Base-by-base conservation (phyloP, 768 basidiomycete species). In the Russula vinacea region DNA sequence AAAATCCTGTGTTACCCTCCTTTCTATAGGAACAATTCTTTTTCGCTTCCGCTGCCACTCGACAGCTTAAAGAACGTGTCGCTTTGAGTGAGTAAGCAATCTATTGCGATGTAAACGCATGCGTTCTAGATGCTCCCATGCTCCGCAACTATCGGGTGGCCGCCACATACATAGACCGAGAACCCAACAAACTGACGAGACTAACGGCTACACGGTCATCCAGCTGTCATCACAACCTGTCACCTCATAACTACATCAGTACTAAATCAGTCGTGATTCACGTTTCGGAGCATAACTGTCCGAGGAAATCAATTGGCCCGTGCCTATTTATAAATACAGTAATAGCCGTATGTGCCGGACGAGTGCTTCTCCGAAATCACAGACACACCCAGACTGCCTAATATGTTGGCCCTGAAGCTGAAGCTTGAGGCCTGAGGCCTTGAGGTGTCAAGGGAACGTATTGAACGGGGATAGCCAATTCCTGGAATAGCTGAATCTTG, bases 201-300 rank as follows among this genome's bases (percentile, higher is more conserved):
- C 32, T n/a, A 22, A 33, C 40, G 17, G 40, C 32, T 19, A 32
- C 5, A 10, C 56, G 11, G 32, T 9, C 19, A 19, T 19, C 19
- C 19, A n/a, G 9, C 32, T 53, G 19, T 47, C 45, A 22, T 47
- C 45, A 22, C 82, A 93, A 83, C 4, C 75, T 76, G n/a, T 85
- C 73, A 73, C 32, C 10, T 16, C 32, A 53, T 53, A 32, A 11
- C 45, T 24, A 13, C n/a, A 47, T 22, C 22, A 22, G 44, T 35
- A 44, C 9, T 44, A n/a, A 19, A 49, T 26, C 11, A 2, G 49
- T 50, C 24, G 47, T 26, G 47, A 9, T 50, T 50, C 26, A 50
- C 47, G 14, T 26, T 16, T 16, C 24, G 24, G 47, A 13, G 13
- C 22, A 49, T 24, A 26, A 17, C 19, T n/a, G 44, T 10, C 19